Conservation (phyloP, 768 basidiomycete species). For the Cystoderma amianthinum region DNA sequence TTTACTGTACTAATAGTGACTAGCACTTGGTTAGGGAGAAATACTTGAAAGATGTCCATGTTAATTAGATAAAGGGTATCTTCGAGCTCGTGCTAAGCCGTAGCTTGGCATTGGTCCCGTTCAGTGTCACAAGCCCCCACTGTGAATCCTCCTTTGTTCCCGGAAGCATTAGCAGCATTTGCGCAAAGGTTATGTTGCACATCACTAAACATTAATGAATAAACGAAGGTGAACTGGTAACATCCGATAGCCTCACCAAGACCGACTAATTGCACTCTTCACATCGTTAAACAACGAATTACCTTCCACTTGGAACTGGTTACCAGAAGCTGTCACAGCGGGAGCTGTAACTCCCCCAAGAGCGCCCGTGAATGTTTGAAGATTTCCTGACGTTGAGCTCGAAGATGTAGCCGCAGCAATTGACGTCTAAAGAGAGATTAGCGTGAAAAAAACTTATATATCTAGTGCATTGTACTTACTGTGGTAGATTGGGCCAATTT, state of each 20-base stretch:
- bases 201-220: slow-evolving; percentile 22
- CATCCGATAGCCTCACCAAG: slow-evolving; percentile 23
- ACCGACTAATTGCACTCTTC: slow-evolving; percentile 37
- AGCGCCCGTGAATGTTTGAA: slow-evolving; percentile 43
- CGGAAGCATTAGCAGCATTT: slow-evolving; percentile 45
- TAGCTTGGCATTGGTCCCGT: slow-evolving; percentile 31
- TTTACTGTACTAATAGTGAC: no score
- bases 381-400: slow-evolving; percentile 20
- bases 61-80: no score
- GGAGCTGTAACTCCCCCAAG: slow-evolving; percentile 41
- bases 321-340: slow-evolving; percentile 28
- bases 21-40: no score
- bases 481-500: background rate
- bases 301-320: slow-evolving; percentile 41
- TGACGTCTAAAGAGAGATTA: slow-evolving; percentile 10
- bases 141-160: slow-evolving; percentile 38
- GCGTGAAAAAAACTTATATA: no score
- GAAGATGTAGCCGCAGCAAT: slow-evolving; percentile 8
- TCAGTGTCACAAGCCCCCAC: slow-evolving; percentile 40
- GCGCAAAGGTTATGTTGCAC: slow-evolving; percentile 57
- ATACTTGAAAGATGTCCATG: no score
- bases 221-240: background rate
- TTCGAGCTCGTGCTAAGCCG: no score
- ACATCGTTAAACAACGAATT: slow-evolving; percentile 40
- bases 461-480: background rate